Evolutionary conservation across 176 grass and related monocot genomes (phyloP).

Genomic region (Oryza meyeriana): DNA sequence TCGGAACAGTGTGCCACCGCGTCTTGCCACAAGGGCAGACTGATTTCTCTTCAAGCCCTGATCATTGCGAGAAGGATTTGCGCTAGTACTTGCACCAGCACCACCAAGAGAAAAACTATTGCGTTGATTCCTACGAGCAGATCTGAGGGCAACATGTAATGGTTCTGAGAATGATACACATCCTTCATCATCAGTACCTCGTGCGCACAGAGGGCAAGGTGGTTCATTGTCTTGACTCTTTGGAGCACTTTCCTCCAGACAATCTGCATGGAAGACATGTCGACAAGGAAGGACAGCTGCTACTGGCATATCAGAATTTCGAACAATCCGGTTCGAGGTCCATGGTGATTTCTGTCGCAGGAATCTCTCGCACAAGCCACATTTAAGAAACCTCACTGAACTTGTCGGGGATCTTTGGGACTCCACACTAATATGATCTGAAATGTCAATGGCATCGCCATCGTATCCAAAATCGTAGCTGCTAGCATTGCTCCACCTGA

Average conservation of each 20-base stretch:
- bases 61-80: conserved; percentile 39
- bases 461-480: conserved; percentile 92
- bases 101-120: conserved; percentile 25
- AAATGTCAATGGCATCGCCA: conserved; percentile 72
- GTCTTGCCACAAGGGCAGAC: conserved; percentile 19
- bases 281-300: conserved; percentile 79
- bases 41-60: conserved; percentile 49
- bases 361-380: conserved; percentile 80
- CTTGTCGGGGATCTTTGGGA: conserved; percentile 57
- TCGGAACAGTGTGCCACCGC: conserved; percentile 36
- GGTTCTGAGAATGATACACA: conserved; percentile 78
- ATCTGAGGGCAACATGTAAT: conserved; percentile 62
- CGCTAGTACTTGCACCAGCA: conserved; percentile 37
- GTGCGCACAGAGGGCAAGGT: conserved; percentile 66
- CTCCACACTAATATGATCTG: conserved; percentile 65
- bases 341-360: conserved; percentile 89
- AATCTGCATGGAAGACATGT: conserved; percentile 90
- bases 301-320: conserved; percentile 80
- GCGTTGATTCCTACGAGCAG: conserved; percentile 45
- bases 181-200: conserved; percentile 42
- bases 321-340: conserved; percentile 81
- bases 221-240: conserved; percentile 78
- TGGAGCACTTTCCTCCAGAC: conserved; percentile 85
- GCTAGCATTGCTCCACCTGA: conserved; percentile 94
- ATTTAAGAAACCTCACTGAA: conserved; percentile 56